phyloP scores from a whole-genome alignment of 805 yeast species.

The Metschnikowia arizonensis region DNA sequence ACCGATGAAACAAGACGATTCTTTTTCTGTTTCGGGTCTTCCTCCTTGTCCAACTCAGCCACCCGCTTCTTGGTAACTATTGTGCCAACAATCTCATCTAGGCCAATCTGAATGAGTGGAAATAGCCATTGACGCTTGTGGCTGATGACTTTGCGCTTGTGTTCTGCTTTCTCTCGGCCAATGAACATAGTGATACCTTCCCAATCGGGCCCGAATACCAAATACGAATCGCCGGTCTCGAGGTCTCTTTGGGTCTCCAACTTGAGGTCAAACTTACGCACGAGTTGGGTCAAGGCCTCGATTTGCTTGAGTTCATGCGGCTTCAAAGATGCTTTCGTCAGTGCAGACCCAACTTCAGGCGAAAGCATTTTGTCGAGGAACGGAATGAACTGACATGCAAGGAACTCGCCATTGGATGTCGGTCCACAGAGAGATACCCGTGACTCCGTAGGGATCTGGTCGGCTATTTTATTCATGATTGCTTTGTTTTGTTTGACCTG shows the following conservation, averaged over 20 bases:
- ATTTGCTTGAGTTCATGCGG: slow-evolving; percentile 30
- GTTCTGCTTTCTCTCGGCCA: slow-evolving; percentile 8
- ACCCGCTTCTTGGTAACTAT: slow-evolving; percentile 15
- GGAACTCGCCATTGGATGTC: slow-evolving; percentile 21
- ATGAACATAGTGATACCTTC: slow-evolving; percentile 27
- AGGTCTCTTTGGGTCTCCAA: slow-evolving; percentile 36
- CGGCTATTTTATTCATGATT: slow-evolving; percentile 27
- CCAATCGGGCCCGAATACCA: slow-evolving; percentile 35
- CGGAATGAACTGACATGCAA: slow-evolving; percentile 33
- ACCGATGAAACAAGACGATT: slow-evolving; percentile 25
- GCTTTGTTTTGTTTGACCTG: slow-evolving; percentile 29
- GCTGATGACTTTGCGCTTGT: slow-evolving; percentile 24
- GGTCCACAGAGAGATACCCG: slow-evolving; percentile 27
- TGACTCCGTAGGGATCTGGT: slow-evolving; percentile 26
- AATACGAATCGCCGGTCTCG: slow-evolving; percentile 26
- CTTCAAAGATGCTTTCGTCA: slow-evolving; percentile 22
- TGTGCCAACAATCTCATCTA: slow-evolving; percentile 28
- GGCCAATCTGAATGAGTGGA: slow-evolving; percentile 34
- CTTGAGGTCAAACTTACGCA: slow-evolving; percentile 37
- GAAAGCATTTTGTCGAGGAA: slow-evolving; percentile 28
- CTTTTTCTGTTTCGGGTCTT: slow-evolving; percentile 17
- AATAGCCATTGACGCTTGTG: slow-evolving; percentile 31
- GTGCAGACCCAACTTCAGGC: slow-evolving; percentile 26
- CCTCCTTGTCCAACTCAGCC: slow-evolving; percentile 13
- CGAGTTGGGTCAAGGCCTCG: slow-evolving; percentile 34